These are phyloP conservation scores for Ciborinia camelliae DNA, from an alignment of 2,329 filamentous ascomycete species.

Conservation along the genomic window DNA sequence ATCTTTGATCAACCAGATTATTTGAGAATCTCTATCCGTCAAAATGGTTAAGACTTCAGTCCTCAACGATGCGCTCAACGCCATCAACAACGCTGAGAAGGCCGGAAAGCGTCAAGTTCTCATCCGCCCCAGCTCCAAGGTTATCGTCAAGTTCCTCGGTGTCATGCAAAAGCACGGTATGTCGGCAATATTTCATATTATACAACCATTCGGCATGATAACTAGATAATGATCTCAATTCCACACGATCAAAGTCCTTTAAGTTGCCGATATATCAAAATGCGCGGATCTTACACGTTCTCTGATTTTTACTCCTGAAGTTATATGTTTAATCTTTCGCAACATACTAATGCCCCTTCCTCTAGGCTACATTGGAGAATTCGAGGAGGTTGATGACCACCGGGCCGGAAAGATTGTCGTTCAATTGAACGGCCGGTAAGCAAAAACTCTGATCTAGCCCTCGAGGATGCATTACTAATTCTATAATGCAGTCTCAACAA, in stretches of 20 bases:
- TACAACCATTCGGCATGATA: slow-evolving; percentile 87
- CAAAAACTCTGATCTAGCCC: not conserved
- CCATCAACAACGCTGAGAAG: slow-evolving; percentile 99
- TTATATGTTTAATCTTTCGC: slow-evolving; percentile 92
- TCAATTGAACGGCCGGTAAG: slow-evolving; percentile 90
- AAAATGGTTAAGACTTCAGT: slow-evolving; percentile 99
- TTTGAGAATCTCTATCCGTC: slow-evolving; percentile 79
- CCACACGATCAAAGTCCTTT: slow-evolving; percentile 97
- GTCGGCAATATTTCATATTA: slow-evolving; percentile 42
- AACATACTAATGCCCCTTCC: slow-evolving; percentile 65
- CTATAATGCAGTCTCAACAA: slow-evolving; percentile 72
- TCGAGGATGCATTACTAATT: not conserved
- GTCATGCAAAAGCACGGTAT: slow-evolving; percentile 99
- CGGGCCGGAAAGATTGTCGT: slow-evolving; percentile 99
- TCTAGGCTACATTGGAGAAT: slow-evolving; percentile 96
- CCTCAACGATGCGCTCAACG: slow-evolving; percentile 97
- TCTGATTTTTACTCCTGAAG: slow-evolving; percentile 69
- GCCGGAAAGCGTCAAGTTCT: slow-evolving; percentile 98
- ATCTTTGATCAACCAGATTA: slow-evolving; percentile 53
- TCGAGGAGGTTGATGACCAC: slow-evolving; percentile 99
- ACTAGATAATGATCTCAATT: slow-evolving; percentile 93
- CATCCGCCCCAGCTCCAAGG: slow-evolving; percentile 98
- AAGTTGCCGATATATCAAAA: slow-evolving; percentile 97
- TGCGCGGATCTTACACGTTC: slow-evolving; percentile 97
- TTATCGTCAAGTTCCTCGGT: slow-evolving; percentile 98